Evolutionary conservation across 2,329 filamentous ascomycete species (phyloP).

Genomic region (Lojkania enalia): DNA sequence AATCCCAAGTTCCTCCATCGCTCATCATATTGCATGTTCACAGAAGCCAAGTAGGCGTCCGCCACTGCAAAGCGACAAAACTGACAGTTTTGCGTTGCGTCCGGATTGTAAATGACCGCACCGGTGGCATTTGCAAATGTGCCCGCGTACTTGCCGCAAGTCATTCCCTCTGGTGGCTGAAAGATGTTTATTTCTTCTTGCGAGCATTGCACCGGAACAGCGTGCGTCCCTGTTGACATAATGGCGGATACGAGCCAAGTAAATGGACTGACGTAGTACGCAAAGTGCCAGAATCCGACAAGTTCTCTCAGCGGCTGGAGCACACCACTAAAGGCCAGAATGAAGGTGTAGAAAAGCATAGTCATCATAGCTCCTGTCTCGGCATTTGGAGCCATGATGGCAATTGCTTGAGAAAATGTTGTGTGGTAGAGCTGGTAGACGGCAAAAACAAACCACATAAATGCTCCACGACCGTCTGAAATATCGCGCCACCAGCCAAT

Average conservation of each 20-base stretch:
- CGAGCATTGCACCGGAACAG: slow-evolving; percentile 45
- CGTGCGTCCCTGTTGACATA: slow-evolving; percentile 47
- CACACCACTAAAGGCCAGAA: slow-evolving; percentile 52
- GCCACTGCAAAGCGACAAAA: too few relatives aligned
- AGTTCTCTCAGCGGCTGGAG: slow-evolving; percentile 65
- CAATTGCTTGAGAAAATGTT: slow-evolving; percentile 60
- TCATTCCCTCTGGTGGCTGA: slow-evolving; percentile 55
- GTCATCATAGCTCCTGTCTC: slow-evolving; percentile 59
- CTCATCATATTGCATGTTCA: too few relatives aligned
- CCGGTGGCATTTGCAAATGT: too few relatives aligned
- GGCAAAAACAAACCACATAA: slow-evolving; percentile 47
- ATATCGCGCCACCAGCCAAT: slow-evolving; percentile 34
- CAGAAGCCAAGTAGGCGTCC: too few relatives aligned
- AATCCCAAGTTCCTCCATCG: too few relatives aligned
- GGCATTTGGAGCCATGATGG: slow-evolving; percentile 49
- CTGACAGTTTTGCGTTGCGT: too few relatives aligned
- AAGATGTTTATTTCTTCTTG: slow-evolving; percentile 47
- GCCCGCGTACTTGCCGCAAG: slow-evolving; percentile 65
- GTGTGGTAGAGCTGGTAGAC: slow-evolving; percentile 69
- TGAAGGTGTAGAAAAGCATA: slow-evolving; percentile 23
- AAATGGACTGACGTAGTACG: slow-evolving; percentile 49
- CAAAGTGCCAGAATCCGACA: slow-evolving; percentile 69
- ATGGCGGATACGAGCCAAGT: slow-evolving; percentile 49
- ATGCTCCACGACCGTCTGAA: slow-evolving; percentile 60
- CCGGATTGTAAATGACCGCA: too few relatives aligned